These are phyloP conservation scores for Coriolopsis trogii DNA, from an alignment of 1,284 basidiomycete genomes.

Conservation along the genomic window DNA sequence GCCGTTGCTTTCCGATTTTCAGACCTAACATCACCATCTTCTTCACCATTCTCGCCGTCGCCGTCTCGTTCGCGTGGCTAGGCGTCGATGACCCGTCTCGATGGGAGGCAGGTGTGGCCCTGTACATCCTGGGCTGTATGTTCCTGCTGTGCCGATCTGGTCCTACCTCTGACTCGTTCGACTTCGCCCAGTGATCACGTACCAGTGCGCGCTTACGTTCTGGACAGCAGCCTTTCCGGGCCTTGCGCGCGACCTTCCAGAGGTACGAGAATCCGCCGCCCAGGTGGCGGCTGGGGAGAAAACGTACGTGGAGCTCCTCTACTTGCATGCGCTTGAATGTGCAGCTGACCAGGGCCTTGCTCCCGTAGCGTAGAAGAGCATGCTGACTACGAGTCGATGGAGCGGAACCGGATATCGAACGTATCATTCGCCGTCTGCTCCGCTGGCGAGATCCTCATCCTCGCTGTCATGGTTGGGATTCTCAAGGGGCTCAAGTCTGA, in stretches of 20 bases:
- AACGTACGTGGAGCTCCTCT: constrained; percentile 38
- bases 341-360: background rate
- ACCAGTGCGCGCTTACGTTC: constrained; percentile 76
- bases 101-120: constrained; percentile 70
- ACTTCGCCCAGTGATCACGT: constrained; percentile 63
- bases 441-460: constrained; percentile 70
- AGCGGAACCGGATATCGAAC: constrained; percentile 80
- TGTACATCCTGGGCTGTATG: constrained; percentile 80
- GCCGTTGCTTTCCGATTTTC: too few species aligned
- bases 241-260: constrained; percentile 71
- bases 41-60: constrained; percentile 70
- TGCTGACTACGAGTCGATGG: constrained; percentile 62
- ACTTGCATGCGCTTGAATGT: too few species aligned
- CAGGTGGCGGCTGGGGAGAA: constrained; percentile 47
- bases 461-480: constrained; percentile 80
- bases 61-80: constrained; percentile 78
- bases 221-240: constrained; percentile 88
- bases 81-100: constrained; percentile 65
- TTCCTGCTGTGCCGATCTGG: constrained; percentile 5
- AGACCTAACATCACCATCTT: constrained; percentile 80
- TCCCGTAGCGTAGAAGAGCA: constrained; percentile 56
- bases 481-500: constrained; percentile 67
- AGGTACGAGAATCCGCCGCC: constrained; percentile 56
- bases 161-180: too few species aligned
- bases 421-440: constrained; percentile 78